Evolutionary conservation across 2,329 filamentous ascomycete genomes (phyloP).

Genomic region (Pseudovirgaria hyperparasitica): DNA sequence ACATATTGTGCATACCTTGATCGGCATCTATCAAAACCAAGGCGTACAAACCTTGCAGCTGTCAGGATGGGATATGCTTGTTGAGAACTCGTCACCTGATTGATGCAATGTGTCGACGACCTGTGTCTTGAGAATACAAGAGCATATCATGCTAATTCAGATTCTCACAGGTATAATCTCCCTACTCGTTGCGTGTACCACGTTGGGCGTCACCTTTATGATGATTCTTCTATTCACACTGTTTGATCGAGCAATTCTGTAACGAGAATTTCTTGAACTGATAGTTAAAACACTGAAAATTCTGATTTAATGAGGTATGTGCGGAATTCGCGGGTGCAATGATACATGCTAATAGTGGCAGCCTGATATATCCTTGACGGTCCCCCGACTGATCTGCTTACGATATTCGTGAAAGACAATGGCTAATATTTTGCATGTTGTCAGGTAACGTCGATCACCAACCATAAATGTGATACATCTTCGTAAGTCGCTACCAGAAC

Average conservation of each 20-base stretch:
- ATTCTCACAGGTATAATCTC: constrained; percentile 19
- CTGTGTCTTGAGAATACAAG: constrained; percentile 2
- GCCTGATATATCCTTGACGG: no score
- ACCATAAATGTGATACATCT: not conserved
- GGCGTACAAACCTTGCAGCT: constrained; percentile 54
- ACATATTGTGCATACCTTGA: constrained; percentile 45
- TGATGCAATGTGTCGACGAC: constrained; percentile 9
- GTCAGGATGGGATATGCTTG: constrained; percentile 43
- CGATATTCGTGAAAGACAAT: not conserved
- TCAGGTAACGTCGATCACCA: constrained; percentile 19
- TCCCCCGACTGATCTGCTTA: not conserved
- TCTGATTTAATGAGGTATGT: constrained; percentile 58
- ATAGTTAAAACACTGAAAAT: constrained; percentile 50
- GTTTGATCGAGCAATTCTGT: constrained; percentile 45
- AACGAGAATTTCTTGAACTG: constrained; percentile 38
- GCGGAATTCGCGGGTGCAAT: no score
- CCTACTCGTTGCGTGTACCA: constrained; percentile 26
- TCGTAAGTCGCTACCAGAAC: constrained; percentile 1
- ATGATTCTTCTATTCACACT: constrained; percentile 59
- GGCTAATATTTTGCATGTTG: constrained; percentile 21
- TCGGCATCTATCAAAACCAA: constrained; percentile 39
- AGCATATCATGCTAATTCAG: constrained; percentile 6
- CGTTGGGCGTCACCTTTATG: constrained; percentile 41
- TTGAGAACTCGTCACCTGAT: constrained; percentile 60
- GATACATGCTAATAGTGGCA: no score